Base-by-base conservation (phyloP, 805 yeast species). In the Nakazawaea anatomiae region DNA sequence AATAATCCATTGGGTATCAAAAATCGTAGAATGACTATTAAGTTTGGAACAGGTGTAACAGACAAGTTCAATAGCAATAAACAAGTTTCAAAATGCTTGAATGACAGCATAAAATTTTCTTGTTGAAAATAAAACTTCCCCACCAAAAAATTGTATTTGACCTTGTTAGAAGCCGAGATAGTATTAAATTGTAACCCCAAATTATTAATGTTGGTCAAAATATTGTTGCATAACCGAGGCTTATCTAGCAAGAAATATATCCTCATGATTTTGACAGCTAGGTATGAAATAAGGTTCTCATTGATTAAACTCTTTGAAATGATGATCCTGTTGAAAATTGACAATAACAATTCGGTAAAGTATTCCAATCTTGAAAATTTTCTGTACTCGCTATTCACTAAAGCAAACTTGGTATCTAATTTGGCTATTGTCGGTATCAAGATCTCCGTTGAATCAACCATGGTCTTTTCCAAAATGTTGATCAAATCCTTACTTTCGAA, bases 191-290 rank as follows among this genome's bases (percentile, higher is more conserved):
- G 70, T 39, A 82, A 64, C 28, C 69, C 66, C 18, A 82, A 70
- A 45, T 73, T 77, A 56, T 76, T 79, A 69, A 82, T 75, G 60
- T 82, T 82, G 35, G 83, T 74, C 58, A 81, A 80, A 39, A 82
- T 80, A 57, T 82, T 81, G 36, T 80, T 73, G 63, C 87, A 82
- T 14, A 80, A 64, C 56, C 80, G 68, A 5, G 86, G 85, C 32
- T 76, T 79, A 32, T 71, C 75, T 27, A 82, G 73, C 39, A 63
- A 66, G 59, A 79, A 78, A 60, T 82, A 82, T 0, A 77, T 65
- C 54, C 66, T 68, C 60, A 85, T 81, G 42, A 82, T 60, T 39
- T 71, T 67, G 31, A 72, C 70, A 10, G 82, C 79, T 9, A 81
- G 61, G 52, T 71, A 74, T 40, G 82, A 58, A 28, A 82, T 69